A percentile compares a stretch with the other conserved stretches of the same genome.
phyloP scores from a whole-genome alignment of 2,329 filamentous ascomycete species.

The Cordyceps cateniannulata region DNA sequence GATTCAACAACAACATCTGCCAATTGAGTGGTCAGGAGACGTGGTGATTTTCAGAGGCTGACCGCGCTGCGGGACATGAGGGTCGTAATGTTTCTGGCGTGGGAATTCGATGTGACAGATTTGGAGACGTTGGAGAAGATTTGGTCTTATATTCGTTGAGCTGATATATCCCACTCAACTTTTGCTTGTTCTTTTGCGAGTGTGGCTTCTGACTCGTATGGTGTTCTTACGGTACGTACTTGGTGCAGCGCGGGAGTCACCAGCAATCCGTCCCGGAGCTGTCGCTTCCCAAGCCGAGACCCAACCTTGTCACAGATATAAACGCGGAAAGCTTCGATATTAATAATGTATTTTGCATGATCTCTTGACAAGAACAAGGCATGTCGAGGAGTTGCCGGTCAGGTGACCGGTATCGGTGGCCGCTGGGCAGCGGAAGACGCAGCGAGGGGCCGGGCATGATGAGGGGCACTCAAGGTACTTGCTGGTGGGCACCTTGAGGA shows the following conservation, averaged over 20 bases:
- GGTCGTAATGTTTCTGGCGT: too few relatives aligned
- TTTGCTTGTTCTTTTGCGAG: too few relatives aligned
- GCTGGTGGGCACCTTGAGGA: neutral
- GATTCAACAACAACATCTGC: too few relatives aligned
- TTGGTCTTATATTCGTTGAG: too few relatives aligned
- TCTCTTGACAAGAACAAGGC: neutral
- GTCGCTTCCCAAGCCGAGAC: neutral
- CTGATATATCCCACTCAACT: too few relatives aligned
- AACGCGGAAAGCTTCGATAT: neutral
- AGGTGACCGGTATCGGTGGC: constrained; percentile 11
- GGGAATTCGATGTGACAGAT: too few relatives aligned
- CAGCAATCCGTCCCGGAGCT: neutral
- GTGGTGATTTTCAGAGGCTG: too few relatives aligned
- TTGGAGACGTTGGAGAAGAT: too few relatives aligned
- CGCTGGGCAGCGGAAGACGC: neutral
- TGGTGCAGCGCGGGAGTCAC: neutral
- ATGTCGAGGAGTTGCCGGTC: constrained; percentile 1
- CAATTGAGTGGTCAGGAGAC: too few relatives aligned
- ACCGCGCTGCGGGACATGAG: too few relatives aligned
- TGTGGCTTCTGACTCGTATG: too few relatives aligned
- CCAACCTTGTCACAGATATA: neutral
- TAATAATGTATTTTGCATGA: neutral
- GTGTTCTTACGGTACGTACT: neutral
- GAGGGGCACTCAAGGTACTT: neutral
- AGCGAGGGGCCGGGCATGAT: neutral